Evolutionary conservation across 2,329 filamentous ascomycete genomes (phyloP).

Genomic region (Drechslerella coelobrocha): DNA sequence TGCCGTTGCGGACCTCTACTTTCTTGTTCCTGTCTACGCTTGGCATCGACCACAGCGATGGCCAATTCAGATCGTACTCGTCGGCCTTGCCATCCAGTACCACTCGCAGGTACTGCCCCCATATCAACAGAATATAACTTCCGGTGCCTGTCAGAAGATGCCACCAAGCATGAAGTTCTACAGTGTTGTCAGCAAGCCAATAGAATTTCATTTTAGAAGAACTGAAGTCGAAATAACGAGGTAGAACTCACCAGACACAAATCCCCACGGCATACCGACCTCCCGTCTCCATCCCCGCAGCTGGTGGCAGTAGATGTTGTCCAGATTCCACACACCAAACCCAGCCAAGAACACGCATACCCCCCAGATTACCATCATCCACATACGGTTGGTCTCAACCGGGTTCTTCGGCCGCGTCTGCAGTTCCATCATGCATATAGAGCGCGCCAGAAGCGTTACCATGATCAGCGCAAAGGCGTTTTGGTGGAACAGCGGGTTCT

Average conservation of each 20-base stretch:
- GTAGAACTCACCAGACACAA: conserved; percentile 64
- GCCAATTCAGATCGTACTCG: conserved; percentile 75
- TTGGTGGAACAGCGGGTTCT: conserved; percentile 83
- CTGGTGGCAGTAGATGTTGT: conserved; percentile 75
- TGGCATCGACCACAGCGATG: conserved; percentile 66
- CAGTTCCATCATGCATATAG: conserved; percentile 79
- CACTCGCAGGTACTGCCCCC: conserved; percentile 77
- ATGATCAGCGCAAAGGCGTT: conserved; percentile 78
- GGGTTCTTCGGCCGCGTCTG: conserved; percentile 61
- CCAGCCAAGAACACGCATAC: conserved; percentile 75
- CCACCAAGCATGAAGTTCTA: conserved; percentile 59
- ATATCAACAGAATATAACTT: conserved; percentile 83
- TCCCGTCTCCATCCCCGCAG: conserved; percentile 71
- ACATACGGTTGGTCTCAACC: conserved; percentile 71
- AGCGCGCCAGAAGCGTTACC: conserved; percentile 71
- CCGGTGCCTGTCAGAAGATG: conserved; percentile 82
- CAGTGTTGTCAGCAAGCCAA: conserved; percentile 52
- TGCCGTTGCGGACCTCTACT: conserved; percentile 14
- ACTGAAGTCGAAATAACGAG: conserved; percentile 8
- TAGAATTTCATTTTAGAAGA: conserved; percentile 2
- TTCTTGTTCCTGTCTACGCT: conserved; percentile 57
- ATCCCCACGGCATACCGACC: conserved; percentile 78
- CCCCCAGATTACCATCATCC: conserved; percentile 74
- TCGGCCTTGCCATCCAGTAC: conserved; percentile 76
- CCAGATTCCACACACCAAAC: conserved; percentile 78